Base-by-base conservation (phyloP, 106 monocot species). In the Dendrobium chrysotoxum region DNA sequence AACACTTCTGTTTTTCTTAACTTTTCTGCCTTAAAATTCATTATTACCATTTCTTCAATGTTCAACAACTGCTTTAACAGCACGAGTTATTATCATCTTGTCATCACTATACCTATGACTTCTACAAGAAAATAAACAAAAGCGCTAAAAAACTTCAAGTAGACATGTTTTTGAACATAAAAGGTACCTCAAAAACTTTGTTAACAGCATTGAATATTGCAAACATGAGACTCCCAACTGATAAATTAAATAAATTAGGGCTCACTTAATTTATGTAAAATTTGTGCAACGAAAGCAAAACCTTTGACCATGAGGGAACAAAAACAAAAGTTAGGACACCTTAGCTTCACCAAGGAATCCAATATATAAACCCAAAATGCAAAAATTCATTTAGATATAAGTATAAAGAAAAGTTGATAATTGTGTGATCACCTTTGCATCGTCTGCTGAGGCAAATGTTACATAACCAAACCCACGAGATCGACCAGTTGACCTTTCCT, bases 391-490 rank as follows among this genome's bases (percentile, higher is more conserved):
- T 13, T 50, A 50, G 50, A 50, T 13, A 50, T 50, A 15, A 50
- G 50, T 4, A 41, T n/a, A 42, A 75, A 41, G 71, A 71, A 35
- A 71, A 71, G 35, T 71, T 71, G 17, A 47, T 1, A 50, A 2
- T n/a, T 4, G 18, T 70, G 61, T 15, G 46, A 79, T 53, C 81
- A 90, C 90, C 90, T 84, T 85, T 38, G 90, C 87, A 87, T 87
- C 90, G 21, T 87, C 85, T 58, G 83, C 79, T 26, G 90, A 85
- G 77, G 85, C 75, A 83, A 90, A 90, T 76, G 90, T 90, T 9
- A 90, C 90, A 79, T 90, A 90, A 53, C 90, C 90, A 80, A 90
- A 90, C 7, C 90, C 90, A 53, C 90, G 90, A 83, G 90, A 90
- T 45, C 90, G 87, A 9, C 90, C 90, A 79, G 87, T 87, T 20